Evolutionary conservation across 2,329 filamentous ascomycete genomes (phyloP).

Genomic region (Verticillium tricorpus): DNA sequence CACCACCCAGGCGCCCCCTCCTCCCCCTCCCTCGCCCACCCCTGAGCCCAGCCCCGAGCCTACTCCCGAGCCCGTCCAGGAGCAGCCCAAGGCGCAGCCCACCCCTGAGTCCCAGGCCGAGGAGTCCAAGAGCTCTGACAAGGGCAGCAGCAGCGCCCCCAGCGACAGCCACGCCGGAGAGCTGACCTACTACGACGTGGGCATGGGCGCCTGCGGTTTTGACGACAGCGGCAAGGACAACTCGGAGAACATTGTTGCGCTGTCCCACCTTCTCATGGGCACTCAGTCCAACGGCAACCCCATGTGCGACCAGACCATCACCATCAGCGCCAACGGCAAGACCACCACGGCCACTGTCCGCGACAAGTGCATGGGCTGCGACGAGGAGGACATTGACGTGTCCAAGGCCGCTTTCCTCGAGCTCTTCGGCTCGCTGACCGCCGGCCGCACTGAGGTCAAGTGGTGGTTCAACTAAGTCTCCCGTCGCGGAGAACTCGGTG

Average conservation of each 20-base stretch:
- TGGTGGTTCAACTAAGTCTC: constrained; percentile 41
- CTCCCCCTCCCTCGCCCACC: constrained; percentile 8
- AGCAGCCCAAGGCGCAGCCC: not conserved
- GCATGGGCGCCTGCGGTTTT: constrained; percentile 63
- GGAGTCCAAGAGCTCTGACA: not conserved
- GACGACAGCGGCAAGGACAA: constrained; percentile 53
- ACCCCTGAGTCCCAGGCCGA: not conserved
- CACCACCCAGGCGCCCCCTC: constrained; percentile 4
- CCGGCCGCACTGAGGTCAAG: constrained; percentile 34
- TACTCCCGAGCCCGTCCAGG: constrained; percentile 7
- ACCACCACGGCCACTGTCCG: constrained; percentile 54
- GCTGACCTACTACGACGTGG: constrained; percentile 70
- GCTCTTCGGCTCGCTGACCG: constrained; percentile 41
- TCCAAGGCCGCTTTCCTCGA: constrained; percentile 51
- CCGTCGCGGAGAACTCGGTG: not conserved
- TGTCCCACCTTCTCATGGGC: constrained; percentile 63
- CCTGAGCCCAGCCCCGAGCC: constrained; percentile 8
- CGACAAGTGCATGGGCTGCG: constrained; percentile 75
- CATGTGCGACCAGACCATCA: constrained; percentile 65
- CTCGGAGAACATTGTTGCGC: constrained; percentile 61
- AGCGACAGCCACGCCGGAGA: constrained; percentile 49
- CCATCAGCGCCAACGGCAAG: constrained; percentile 57
- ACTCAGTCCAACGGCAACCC: constrained; percentile 60
- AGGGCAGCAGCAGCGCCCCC: constrained; percentile 8
- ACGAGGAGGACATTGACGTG: constrained; percentile 52